Evolutionary conservation across 2,329 filamentous ascomycete genomes (phyloP), one percentile per base, ranked within the genome.

Genomic region (Colletotrichum sp.): DNA sequence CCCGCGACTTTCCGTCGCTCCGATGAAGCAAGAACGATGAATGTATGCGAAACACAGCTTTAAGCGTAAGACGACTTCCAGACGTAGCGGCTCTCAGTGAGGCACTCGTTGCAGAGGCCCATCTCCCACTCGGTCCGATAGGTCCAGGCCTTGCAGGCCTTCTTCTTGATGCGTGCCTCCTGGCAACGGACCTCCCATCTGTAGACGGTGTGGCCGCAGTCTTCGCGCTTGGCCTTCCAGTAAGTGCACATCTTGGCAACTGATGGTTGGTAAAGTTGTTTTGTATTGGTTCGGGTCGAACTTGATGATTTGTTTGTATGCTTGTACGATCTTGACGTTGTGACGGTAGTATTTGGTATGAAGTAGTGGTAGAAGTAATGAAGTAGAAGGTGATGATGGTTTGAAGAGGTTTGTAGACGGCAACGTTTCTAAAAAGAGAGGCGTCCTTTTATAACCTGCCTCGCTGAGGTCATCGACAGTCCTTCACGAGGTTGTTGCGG

Each of bases 31-130:
- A 52, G n/a, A 21, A 21, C n/a, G 44, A 52, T 52, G 44, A 52
- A 13, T 21, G 44, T 39, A 21, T 52, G n/a, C n/a, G 10, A 21
- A 12, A 21, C n/a, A 52, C 0, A 52, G 44, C n/a, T 52, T 52
- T 13, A 52, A 24, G 44, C 44, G 44, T 52, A 52, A 21, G 44
- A 7, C 44, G 44, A 52, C 44, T 52, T 52, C n/a, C 13, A 39
- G 8, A 32, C 49, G 13, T 75, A 72, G 9, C 60, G 21, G n/a
- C n/a, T 30, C 28, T 65, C 72, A 4, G 15, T 18, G 12, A 71
- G 34, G 32, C 72, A 75, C 7, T 21, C 60, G 24, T 72, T 30
- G 60, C 72, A 75, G 36, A 72, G 63, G 8, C 72, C 72, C 28
- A 36, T 26, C 52, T 72, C 69, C 72, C 72, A 72, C 18, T 39